Evolutionary conservation across 176 grass and related monocot genomes (phyloP).

Genomic region (Raddia guianensis): DNA sequence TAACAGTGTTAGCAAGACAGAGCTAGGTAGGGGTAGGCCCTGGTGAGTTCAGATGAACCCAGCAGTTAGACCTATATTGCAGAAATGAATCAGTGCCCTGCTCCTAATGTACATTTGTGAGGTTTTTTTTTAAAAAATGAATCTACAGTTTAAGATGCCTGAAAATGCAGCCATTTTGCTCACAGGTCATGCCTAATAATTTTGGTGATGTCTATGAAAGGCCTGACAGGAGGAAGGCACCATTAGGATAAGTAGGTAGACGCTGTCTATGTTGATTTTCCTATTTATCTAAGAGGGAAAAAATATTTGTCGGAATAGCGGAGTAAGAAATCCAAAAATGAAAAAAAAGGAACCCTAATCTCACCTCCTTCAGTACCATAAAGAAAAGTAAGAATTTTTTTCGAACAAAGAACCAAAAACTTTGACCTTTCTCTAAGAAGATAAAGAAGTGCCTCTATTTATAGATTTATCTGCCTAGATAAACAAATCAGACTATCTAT

Average conservation of each 20-base stretch:
- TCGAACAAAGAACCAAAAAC: no score
- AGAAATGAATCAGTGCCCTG: neutral
- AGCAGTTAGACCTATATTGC: neutral
- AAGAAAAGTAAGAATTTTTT: no score
- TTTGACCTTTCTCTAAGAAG: no score
- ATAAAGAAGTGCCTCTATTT: no score
- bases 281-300: neutral
- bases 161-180: neutral
- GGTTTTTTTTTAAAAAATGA: neutral
- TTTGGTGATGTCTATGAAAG: constrained; percentile 7
- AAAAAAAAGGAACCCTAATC: no score
- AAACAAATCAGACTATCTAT: neutral
- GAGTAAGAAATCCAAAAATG: no score
- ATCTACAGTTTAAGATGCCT: constrained; percentile 3
- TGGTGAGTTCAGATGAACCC: constrained; percentile 12
- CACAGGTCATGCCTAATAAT: neutral
- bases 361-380: no score
- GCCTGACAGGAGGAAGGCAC: neutral
- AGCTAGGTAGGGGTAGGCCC: constrained; percentile 9
- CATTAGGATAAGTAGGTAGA: neutral
- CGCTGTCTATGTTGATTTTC: constrained; percentile 6
- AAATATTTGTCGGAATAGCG: no score
- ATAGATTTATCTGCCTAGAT: no score
- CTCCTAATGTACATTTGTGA: neutral
- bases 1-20: constrained; percentile 17